Evolutionary conservation across 768 basidiomycete species (phyloP).

Genomic region (Suillus placidus): DNA sequence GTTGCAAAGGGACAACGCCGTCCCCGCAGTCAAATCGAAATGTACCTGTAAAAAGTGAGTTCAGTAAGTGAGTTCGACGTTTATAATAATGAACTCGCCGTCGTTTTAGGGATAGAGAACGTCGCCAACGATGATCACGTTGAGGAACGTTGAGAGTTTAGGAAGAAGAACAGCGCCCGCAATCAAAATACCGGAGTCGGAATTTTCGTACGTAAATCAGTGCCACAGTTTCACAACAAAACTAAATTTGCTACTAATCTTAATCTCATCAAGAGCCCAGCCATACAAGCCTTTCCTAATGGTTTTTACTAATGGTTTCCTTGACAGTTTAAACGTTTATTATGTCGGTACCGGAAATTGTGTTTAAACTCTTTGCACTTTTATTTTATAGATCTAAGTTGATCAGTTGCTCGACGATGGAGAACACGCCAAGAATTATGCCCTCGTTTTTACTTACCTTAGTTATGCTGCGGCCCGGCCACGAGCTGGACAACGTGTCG

Average conservation of each 20-base stretch:
- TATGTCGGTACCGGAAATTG: background rate
- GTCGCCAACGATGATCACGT: constrained; percentile 11
- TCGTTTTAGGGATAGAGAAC: constrained; percentile 8
- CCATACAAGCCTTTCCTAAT: background rate
- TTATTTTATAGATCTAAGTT: background rate
- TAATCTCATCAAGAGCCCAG: background rate
- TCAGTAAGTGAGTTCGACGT: background rate
- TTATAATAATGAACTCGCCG: background rate
- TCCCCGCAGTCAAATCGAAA: constrained; percentile 7
- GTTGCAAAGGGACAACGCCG: constrained; percentile 36
- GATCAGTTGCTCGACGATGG: background rate
- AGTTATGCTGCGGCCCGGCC: too few relatives aligned
- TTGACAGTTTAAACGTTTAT: background rate
- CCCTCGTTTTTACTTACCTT: constrained; percentile 1
- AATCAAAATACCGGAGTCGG: constrained; percentile 29
- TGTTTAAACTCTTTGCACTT: background rate
- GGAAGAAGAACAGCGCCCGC: constrained; percentile 18
- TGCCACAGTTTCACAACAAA: constrained; percentile 20
- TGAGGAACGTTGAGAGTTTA: constrained; percentile 14
- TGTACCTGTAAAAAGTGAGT: background rate
- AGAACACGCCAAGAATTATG: background rate
- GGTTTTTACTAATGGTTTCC: constrained; percentile 5
- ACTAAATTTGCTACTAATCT: constrained; percentile 7
- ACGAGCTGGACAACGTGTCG: background rate
- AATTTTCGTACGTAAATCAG: constrained; percentile 26